phyloP scores from a whole-genome alignment of 1,139 yeast genomes.

The Pichia sp. region DNA sequence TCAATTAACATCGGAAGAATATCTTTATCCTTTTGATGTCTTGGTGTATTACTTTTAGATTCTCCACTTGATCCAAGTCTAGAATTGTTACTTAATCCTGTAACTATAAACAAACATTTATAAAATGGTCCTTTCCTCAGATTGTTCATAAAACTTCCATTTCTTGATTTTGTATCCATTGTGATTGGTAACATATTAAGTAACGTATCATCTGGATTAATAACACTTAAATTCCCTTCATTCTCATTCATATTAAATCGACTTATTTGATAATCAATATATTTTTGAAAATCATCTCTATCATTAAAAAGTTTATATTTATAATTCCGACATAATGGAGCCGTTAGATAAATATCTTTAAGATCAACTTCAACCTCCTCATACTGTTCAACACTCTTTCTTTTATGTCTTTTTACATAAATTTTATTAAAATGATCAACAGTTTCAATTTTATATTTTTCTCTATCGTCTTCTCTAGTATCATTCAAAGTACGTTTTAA shows the following conservation, averaged over 20 bases:
- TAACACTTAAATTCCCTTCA: not conserved
- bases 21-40: slow-evolving; percentile 11
- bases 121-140: slow-evolving; percentile 5
- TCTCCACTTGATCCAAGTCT: slow-evolving; percentile 2
- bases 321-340: slow-evolving; percentile 7
- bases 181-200: not conserved
- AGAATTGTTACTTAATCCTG: slow-evolving; percentile 8
- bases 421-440: slow-evolving; percentile 55
- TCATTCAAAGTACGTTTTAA: slow-evolving; percentile 28
- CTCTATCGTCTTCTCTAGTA: slow-evolving; percentile 17
- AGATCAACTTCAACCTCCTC: slow-evolving; percentile 12
- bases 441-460: slow-evolving; percentile 27
- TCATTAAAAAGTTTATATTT: slow-evolving; percentile 23
- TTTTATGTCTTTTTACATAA: slow-evolving; percentile 22
- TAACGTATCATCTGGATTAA: slow-evolving; percentile 5
- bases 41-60: slow-evolving; percentile 11
- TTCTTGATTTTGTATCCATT: not conserved
- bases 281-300: slow-evolving; percentile 15
- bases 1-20: slow-evolving; percentile 3
- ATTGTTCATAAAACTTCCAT: slow-evolving; percentile 12
- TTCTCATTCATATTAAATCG: not conserved
- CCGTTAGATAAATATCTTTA: slow-evolving; percentile 15
- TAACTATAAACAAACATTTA: slow-evolving; percentile 15
- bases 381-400: not conserved
- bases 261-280: slow-evolving; percentile 11